Conservation (phyloP, 495 filamentous ascomycete genomes). For the Daldinia caldariorum region DNA sequence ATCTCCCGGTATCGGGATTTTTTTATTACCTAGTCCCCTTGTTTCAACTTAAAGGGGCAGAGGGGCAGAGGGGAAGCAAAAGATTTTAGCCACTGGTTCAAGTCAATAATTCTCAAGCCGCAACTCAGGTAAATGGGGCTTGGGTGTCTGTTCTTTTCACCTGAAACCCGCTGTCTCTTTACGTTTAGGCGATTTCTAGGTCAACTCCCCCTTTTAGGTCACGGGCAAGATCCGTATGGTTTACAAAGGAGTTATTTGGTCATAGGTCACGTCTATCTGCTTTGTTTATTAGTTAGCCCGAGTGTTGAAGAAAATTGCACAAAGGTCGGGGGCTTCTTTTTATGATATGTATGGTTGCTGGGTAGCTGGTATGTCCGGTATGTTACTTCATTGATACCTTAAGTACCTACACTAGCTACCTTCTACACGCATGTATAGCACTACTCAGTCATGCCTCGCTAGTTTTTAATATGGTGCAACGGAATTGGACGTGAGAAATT, state of each 20-base stretch:
- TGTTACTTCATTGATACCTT: background rate
- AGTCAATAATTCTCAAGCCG: conserved; percentile 28
- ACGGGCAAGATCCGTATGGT: background rate
- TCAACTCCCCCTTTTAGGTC: conserved; percentile 6
- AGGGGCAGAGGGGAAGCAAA: conserved; percentile 7
- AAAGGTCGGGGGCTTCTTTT: background rate
- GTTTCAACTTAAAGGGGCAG: background rate
- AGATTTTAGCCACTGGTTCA: conserved; percentile 28
- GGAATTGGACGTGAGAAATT: conserved; percentile 12
- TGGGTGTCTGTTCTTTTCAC: conserved; percentile 26
- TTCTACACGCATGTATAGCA: background rate
- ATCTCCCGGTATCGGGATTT: conserved; percentile 16
- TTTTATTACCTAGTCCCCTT: conserved; percentile 10
- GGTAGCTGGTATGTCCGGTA: background rate
- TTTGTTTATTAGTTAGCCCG: background rate
- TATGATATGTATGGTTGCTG: background rate
- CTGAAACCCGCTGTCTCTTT: conserved; percentile 39
- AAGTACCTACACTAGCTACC: background rate
- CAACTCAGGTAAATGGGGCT: conserved; percentile 38
- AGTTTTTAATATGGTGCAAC: conserved; percentile 23
- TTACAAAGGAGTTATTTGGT: background rate
- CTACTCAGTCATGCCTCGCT: background rate
- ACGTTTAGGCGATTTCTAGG: conserved; percentile 5
- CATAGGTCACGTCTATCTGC: background rate
- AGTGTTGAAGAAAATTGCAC: background rate